phyloP scores from a whole-genome alignment of 257 asterid genomes.

The Nicotiana benthamiana region DNA sequence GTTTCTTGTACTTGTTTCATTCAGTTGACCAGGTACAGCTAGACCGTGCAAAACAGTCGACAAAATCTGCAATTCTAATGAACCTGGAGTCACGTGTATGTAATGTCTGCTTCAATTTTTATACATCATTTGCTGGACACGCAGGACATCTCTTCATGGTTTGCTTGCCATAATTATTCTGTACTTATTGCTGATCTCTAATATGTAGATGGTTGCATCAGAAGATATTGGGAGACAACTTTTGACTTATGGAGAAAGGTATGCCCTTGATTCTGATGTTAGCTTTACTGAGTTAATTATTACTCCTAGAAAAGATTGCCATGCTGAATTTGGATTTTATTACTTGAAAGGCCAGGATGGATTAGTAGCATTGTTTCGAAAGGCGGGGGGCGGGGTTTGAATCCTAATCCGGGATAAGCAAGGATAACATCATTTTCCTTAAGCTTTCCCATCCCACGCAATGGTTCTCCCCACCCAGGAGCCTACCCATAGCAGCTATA shows the following conservation, averaged over 20 bases:
- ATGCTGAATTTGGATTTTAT: background rate
- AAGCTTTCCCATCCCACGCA: background rate
- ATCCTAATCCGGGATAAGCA: background rate
- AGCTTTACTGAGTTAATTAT: background rate
- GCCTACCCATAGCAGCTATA: background rate
- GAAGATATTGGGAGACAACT: constrained; percentile 84
- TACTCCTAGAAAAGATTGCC: background rate
- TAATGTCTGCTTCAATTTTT: background rate
- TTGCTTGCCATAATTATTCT: background rate
- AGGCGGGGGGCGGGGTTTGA: background rate
- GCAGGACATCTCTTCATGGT: background rate
- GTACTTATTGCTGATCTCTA: background rate
- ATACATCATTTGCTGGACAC: background rate
- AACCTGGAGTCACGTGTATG: constrained; percentile 93
- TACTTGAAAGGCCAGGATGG: background rate
- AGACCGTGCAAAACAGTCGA: constrained; percentile 74
- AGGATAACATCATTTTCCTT: background rate
- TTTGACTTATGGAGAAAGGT: constrained; percentile 72
- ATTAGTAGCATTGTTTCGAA: background rate
- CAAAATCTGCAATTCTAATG: constrained; percentile 85
- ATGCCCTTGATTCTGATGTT: constrained; percentile 5
- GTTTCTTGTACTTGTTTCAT: background rate
- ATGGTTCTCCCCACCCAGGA: background rate
- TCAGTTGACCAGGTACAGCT: constrained; percentile 64
- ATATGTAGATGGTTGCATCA: constrained; percentile 61